These are phyloP conservation scores for Corylus americana DNA, from an alignment of 306 rosid species.

Conservation along the genomic window DNA sequence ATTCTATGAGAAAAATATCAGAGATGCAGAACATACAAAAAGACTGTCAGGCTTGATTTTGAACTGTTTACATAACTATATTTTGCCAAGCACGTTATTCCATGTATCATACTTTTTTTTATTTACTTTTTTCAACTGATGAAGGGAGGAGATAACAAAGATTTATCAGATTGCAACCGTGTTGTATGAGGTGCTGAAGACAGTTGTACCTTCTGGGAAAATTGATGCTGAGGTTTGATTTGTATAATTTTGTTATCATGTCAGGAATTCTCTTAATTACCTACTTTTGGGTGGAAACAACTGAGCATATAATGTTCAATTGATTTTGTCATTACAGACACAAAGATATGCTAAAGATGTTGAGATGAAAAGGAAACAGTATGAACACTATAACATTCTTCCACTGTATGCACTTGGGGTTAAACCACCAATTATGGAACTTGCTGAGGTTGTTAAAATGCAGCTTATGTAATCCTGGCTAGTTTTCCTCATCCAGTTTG, in stretches of 20 bases:
- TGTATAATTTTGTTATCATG: slow-evolving; percentile 23
- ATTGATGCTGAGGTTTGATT: slow-evolving; percentile 60
- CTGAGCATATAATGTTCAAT: slow-evolving; percentile 22
- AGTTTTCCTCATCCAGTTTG: neutral
- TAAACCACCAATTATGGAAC: slow-evolving; percentile 85
- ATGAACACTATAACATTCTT: slow-evolving; percentile 81
- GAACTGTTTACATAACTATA: slow-evolving; percentile 20
- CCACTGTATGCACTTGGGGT: slow-evolving; percentile 82
- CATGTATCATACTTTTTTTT: slow-evolving; percentile 6
- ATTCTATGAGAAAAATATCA: slow-evolving; percentile 63
- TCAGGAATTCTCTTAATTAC: slow-evolving; percentile 16
- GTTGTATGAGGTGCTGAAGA: slow-evolving; percentile 73
- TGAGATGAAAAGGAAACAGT: slow-evolving; percentile 56
- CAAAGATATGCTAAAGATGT: slow-evolving; percentile 65
- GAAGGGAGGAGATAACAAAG: slow-evolving; percentile 94
- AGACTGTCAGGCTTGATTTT: slow-evolving; percentile 73
- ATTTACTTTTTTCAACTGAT: slow-evolving; percentile 32
- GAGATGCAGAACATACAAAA: slow-evolving; percentile 60
- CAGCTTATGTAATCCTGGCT: slow-evolving; percentile 1
- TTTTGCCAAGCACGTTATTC: slow-evolving; percentile 23
- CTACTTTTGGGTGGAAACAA: slow-evolving; percentile 9
- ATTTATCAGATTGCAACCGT: slow-evolving; percentile 73
- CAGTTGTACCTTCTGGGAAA: slow-evolving; percentile 37
- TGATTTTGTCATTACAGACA: slow-evolving; percentile 49
- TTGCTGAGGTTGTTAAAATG: slow-evolving; percentile 67